Evolutionary conservation across 176 grass and related monocot genomes (phyloP).

Genomic region (Hyparrhenia diplandra): DNA sequence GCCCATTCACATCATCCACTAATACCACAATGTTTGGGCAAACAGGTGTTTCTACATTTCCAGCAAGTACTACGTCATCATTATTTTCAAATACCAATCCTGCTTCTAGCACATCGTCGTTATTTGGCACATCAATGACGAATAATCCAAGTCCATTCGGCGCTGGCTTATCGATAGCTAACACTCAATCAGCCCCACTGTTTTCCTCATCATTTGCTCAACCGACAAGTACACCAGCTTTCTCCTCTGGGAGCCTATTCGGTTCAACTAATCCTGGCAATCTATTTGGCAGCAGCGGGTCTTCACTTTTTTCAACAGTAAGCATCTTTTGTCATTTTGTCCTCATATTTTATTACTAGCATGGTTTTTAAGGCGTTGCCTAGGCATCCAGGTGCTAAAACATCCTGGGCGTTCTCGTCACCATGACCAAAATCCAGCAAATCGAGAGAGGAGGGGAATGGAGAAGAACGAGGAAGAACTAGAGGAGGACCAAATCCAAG

Average conservation of each 20-base stretch:
- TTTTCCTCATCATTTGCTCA: conserved; percentile 50
- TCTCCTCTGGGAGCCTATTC: conserved; percentile 46
- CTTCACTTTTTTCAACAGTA: conserved; percentile 57
- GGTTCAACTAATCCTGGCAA: no score
- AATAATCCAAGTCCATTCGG: conserved; percentile 39
- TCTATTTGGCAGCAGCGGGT: conserved; percentile 28
- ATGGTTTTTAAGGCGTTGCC: no score
- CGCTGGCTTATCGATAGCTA: conserved; percentile 29
- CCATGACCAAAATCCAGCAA: no score
- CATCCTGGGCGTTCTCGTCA: no score
- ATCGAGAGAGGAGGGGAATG: not conserved
- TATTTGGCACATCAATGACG: conserved; percentile 37
- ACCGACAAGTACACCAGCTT: conserved; percentile 42
- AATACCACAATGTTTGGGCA: conserved; percentile 24
- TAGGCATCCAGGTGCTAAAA: no score
- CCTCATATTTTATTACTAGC: conserved; percentile 15
- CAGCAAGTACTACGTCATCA: conserved; percentile 38
- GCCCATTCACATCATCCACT: no score
- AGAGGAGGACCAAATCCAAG: no score
- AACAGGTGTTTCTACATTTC: conserved; percentile 51
- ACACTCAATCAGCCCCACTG: conserved; percentile 65
- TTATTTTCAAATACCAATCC: conserved; percentile 42
- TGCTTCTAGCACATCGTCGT: conserved; percentile 31
- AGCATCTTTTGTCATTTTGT: conserved; percentile 11
- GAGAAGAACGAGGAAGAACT: no score